Evolutionary conservation across 2,329 filamentous ascomycete genomes (phyloP), one percentile per base, ranked within the genome.

Genomic region (Botrytis hyacinthi): DNA sequence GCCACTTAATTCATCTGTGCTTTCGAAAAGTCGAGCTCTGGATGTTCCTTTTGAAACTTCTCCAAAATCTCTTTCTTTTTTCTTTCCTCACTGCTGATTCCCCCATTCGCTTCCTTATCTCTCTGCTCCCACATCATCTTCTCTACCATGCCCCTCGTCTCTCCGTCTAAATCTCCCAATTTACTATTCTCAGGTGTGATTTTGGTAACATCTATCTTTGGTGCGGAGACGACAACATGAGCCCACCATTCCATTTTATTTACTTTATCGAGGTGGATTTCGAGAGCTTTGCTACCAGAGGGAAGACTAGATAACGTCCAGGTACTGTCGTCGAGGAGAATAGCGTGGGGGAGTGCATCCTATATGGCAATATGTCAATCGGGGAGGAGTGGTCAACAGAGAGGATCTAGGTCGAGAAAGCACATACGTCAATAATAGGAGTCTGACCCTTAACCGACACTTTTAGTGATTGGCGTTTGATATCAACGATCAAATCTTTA

Each of bases 111-210:
- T 86, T 98, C 95, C 89, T 99, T 99, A 86, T 98, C 95, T 78
- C 93, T 88, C 87, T 99, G 96, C 85, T 99, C 96, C 80, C 89
- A 99, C 96, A 99, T 99, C 96, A 99, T 99, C 89, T 99, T 99
- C 90, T 99, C 96, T 62, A 99, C 96, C 95, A 99, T 98, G 74
- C 91, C 89, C 76, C 96, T 89, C 71, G 96, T 99, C 87, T 97
- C 93, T 75, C 96, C 96, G 81, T 98, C 95, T 78, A 99, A 86
- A 82, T 99, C 96, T 73, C 92, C 91, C 80, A 99, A 87, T 83
- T 94, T 97, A 81, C 92, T 95, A 82, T 92, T 95, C 84, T 98
- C 96, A 35, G 96, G 96, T 81, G 91, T 89, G 83, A 99, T 98
- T 86, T 97, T 98, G 79, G 91, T 91, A 51, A 97, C 94, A 84